A percentile compares a stretch with the other conserved stretches of the same genome.
phyloP scores from a whole-genome alignment of 345 rosid genomes.

The Excoecaria cochinchinensis region DNA sequence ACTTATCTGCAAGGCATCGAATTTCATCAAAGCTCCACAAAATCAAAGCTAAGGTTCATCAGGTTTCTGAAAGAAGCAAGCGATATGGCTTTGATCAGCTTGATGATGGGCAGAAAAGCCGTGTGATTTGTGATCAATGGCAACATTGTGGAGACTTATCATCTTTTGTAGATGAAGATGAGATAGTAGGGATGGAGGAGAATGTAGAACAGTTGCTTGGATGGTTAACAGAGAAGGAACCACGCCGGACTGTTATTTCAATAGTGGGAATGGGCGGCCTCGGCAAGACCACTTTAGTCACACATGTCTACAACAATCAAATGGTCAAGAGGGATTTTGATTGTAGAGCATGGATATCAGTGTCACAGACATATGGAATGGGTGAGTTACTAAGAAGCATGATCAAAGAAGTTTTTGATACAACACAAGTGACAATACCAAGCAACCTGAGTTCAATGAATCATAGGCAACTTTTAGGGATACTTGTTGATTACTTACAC shows the following conservation, averaged over 20 bases:
- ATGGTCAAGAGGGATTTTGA: slow-evolving; percentile 16
- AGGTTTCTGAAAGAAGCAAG: slow-evolving; percentile 28
- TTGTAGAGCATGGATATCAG: slow-evolving; percentile 33
- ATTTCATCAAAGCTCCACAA: slow-evolving; percentile 18
- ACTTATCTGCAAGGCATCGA: slow-evolving; percentile 10
- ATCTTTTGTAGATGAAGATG: slow-evolving; percentile 28
- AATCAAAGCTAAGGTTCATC: slow-evolving; percentile 26
- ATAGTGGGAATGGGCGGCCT: slow-evolving; percentile 37
- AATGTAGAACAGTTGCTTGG: slow-evolving; percentile 13
- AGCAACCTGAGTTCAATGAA: slow-evolving; percentile 21
- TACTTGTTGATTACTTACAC: slow-evolving; percentile 22
- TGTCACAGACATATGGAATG: slow-evolving; percentile 17
- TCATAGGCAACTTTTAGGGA: slow-evolving; percentile 19
- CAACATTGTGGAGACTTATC: slow-evolving; percentile 25
- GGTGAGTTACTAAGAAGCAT: slow-evolving; percentile 26
- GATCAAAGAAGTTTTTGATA: slow-evolving; percentile 22
- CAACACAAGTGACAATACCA: slow-evolving; percentile 15
- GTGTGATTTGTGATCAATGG: slow-evolving; percentile 5
- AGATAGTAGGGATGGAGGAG: slow-evolving; percentile 34
- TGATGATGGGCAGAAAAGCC: slow-evolving; percentile 17
- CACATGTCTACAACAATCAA: slow-evolving; percentile 20
- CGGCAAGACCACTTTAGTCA: slow-evolving; percentile 39
- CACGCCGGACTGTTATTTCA: slow-evolving; percentile 26
- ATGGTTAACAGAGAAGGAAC: slow-evolving; percentile 23
- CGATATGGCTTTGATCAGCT: slow-evolving; percentile 21